Percentiles rank a stretch among this genome's conserved stretches.
Conservation (phyloP, 768 basidiomycete species). For the Phylloporus scabripes region DNA sequence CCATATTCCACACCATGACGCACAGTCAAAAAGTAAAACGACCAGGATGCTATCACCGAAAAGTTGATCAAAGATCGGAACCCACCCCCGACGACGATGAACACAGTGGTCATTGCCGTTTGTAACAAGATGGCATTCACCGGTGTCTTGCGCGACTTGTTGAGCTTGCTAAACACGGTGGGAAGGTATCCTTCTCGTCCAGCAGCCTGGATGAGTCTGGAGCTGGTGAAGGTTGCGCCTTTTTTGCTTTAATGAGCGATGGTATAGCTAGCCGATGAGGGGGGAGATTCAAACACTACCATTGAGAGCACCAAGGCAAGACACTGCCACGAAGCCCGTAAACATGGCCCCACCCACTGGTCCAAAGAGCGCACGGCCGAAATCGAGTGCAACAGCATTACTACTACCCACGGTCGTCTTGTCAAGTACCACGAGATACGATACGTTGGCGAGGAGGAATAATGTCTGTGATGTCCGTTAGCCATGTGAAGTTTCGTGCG, state of each 20-base stretch:
- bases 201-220: constrained; percentile 86
- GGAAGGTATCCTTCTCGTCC: constrained; percentile 87
- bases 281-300: constrained; percentile 40
- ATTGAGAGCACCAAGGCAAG: constrained; percentile 93
- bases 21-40: constrained; percentile 83
- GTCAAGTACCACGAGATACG: constrained; percentile 93
- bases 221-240: constrained; percentile 66
- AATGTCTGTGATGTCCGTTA: constrained; percentile 42
- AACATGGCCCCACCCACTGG: constrained; percentile 83
- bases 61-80: constrained; percentile 89
- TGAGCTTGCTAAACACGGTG: constrained; percentile 71
- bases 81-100: constrained; percentile 83
- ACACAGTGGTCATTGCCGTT: constrained; percentile 63
- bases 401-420: constrained; percentile 68
- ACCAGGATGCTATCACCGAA: constrained; percentile 82
- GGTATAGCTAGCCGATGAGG: neutral
- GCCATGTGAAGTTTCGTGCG: neutral
- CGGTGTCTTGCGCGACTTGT: constrained; percentile 74
- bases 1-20: constrained; percentile 18
- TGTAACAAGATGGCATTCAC: constrained; percentile 84
- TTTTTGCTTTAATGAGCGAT: constrained; percentile 24
- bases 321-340: constrained; percentile 87
- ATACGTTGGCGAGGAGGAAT: constrained; percentile 77
- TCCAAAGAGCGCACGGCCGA: constrained; percentile 82
- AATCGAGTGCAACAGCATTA: constrained; percentile 89